Conservation (phyloP, 805 yeast genomes). For the Kodamaea laetipori region DNA sequence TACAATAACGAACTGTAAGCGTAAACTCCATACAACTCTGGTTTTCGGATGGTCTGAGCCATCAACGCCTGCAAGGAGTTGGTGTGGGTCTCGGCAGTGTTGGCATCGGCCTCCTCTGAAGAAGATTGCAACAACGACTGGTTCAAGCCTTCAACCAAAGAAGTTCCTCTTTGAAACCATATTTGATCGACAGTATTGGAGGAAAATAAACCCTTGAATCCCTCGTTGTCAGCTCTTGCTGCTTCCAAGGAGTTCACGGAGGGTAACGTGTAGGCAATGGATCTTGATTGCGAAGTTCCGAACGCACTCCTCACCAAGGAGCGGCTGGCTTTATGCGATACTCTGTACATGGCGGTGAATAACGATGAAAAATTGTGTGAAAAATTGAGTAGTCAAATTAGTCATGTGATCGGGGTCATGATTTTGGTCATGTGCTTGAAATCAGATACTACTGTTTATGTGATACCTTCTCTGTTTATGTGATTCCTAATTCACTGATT, state of each 20-base stretch:
- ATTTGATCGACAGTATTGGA: slow-evolving; percentile 34
- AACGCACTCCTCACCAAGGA: no score
- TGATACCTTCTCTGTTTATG: no score
- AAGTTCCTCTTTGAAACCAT: slow-evolving; percentile 43
- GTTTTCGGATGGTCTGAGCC: slow-evolving; percentile 45
- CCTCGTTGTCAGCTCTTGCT: slow-evolving; percentile 26
- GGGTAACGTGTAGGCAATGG: slow-evolving; percentile 38
- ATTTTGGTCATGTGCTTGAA: background rate
- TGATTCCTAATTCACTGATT: no score
- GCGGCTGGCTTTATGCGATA: slow-evolving; percentile 6
- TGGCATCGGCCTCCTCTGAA: slow-evolving; percentile 7
- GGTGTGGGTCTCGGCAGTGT: slow-evolving; percentile 2
- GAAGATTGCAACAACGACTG: slow-evolving; percentile 25
- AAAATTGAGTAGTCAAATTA: slow-evolving; percentile 5
- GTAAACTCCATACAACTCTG: slow-evolving; percentile 46
- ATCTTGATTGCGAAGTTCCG: slow-evolving; percentile 11
- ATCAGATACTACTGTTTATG: no score
- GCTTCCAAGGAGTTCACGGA: slow-evolving; percentile 33
- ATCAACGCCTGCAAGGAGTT: slow-evolving; percentile 32
- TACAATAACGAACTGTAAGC: slow-evolving; percentile 49
- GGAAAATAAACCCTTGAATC: slow-evolving; percentile 40
- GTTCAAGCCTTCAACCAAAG: slow-evolving; percentile 38
- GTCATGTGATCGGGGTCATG: background rate
- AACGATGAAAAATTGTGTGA: background rate
- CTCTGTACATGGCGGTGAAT: slow-evolving; percentile 13